Evolutionary conservation across 768 basidiomycete genomes (phyloP), one percentile per base, ranked within the genome.

Genomic region (Hydnomerulius pinastri): DNA sequence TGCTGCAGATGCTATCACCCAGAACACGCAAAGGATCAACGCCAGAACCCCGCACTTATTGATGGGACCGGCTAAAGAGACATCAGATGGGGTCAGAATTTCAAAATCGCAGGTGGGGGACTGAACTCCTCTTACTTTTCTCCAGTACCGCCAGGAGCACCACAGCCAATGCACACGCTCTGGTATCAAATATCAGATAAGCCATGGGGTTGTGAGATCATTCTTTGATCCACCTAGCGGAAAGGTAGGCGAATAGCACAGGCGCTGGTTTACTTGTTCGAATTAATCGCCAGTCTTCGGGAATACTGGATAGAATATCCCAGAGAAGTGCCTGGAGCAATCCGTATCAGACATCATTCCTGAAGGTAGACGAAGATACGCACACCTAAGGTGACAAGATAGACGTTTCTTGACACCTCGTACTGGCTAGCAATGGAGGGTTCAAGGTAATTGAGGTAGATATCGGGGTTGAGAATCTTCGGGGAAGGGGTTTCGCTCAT

Each of bases 381-480:
- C 54, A 65, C 62, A 48, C 64, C 64, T 15, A 64, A 36, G 13
- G 59, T 59, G 7, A 47, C 59, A 30, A 64, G 32, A 39, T 28
- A 51, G 17, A 61, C 8, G 43, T 66, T 18, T 44, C 56, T 64
- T 36, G 46, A 27, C 43, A 15, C 5, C 24, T 62, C 60, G 30
- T 62, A 64, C 21, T 62, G 40, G 27, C n/a, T 43, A 25, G 64
- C 62, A 32, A 37, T 24, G 5, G 27, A 10, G 7, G 65, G 65
- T 17, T 43, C 23, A 36, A 65, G 62, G 46, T 67, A 67, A 37
- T 56, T 66, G 41, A 64, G 62, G 46, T 64, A 65, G 35, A 60
- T 36, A 2, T 21, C 24, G 12, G 64, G 62, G 11, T 62, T 66
- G 40, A 61, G 50, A 44, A 59, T 49, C 1, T 53, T 46, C 17